Conservation (phyloP, 441 rosid species). For the Hura crepitans region DNA sequence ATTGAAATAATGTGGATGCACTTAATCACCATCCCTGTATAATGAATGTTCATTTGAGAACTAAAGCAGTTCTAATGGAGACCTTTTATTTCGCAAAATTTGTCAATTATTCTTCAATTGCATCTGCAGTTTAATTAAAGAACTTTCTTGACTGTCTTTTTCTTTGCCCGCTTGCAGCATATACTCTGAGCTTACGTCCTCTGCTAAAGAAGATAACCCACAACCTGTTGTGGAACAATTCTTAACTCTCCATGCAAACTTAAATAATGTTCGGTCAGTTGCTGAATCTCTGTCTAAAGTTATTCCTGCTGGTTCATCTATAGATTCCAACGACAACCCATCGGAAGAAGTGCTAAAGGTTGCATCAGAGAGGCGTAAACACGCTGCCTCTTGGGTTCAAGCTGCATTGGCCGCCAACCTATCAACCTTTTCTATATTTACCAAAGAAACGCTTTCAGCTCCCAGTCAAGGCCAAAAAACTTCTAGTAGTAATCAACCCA, state of each 20-base stretch:
- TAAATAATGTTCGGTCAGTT: conserved; percentile 46
- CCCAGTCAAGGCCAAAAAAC: conserved; percentile 38
- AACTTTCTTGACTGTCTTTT: background rate
- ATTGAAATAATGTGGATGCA: background rate
- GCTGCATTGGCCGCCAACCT: conserved; percentile 81
- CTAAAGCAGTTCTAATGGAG: background rate
- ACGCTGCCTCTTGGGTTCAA: conserved; percentile 80
- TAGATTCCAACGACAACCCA: conserved; percentile 44
- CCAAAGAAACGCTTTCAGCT: conserved; percentile 37
- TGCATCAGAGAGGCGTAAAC: conserved; percentile 54
- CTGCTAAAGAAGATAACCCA: conserved; percentile 86
- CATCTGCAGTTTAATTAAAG: background rate
- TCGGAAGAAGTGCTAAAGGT: conserved; percentile 68
- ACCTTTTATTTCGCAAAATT: background rate
- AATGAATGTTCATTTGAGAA: background rate
- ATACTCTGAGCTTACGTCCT: conserved; percentile 61
- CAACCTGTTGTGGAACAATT: conserved; percentile 83
- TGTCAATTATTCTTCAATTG: background rate
- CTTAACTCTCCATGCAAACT: conserved; percentile 60
- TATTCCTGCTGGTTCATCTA: conserved; percentile 37
- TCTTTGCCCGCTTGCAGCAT: conserved; percentile 40
- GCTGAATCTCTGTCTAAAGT: conserved; percentile 63
- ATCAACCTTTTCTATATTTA: conserved; percentile 67
- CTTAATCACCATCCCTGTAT: background rate
- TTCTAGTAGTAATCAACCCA: conserved; percentile 34